Percentiles rank a stretch among this genome's conserved stretches.
phyloP scores from a whole-genome alignment of 768 basidiomycete species.

The Sporobolomyces pararoseus region DNA sequence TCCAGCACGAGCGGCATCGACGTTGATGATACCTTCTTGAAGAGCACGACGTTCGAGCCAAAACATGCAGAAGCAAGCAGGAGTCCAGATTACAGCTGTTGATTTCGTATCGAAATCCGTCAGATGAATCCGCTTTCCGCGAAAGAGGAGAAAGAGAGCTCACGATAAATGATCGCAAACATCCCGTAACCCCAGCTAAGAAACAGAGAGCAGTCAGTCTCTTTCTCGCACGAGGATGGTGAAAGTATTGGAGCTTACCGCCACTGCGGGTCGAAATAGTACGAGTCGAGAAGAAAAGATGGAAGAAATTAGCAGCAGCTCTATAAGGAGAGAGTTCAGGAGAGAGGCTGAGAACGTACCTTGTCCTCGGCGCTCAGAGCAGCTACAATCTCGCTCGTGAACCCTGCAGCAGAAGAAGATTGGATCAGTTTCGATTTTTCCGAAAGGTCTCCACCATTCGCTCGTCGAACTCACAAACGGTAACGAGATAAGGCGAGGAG shows the following conservation, averaged over 20 bases:
- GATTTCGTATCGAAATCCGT: not conserved
- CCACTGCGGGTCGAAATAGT: not conserved
- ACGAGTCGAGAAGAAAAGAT: too few species aligned
- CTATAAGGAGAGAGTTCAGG: too few species aligned
- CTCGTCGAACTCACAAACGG: constrained; percentile 5
- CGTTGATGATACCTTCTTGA: constrained; percentile 18
- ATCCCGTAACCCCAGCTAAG: constrained; percentile 17
- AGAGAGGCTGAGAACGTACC: not conserved
- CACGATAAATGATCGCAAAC: constrained; percentile 27
- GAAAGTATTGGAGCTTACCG: not conserved
- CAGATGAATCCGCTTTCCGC: too few species aligned
- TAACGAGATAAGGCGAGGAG: constrained; percentile 45
- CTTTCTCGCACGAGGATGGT: not conserved
- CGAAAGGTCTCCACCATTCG: too few species aligned
- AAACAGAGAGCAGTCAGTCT: not conserved
- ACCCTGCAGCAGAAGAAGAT: constrained; percentile 42
- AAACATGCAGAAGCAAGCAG: constrained; percentile 15
- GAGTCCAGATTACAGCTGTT: constrained; percentile 9
- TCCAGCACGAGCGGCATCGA: constrained; percentile 12
- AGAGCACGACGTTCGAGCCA: constrained; percentile 17
- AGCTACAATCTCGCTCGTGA: constrained; percentile 24
- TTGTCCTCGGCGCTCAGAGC: constrained; percentile 17
- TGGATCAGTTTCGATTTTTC: too few species aligned
- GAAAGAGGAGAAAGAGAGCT: not conserved
- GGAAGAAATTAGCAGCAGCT: too few species aligned